A percentile compares a stretch with the other conserved stretches of the same genome.
Conservation (phyloP, 2,329 filamentous ascomycete genomes). For the Diaporthe aspalathi region DNA sequence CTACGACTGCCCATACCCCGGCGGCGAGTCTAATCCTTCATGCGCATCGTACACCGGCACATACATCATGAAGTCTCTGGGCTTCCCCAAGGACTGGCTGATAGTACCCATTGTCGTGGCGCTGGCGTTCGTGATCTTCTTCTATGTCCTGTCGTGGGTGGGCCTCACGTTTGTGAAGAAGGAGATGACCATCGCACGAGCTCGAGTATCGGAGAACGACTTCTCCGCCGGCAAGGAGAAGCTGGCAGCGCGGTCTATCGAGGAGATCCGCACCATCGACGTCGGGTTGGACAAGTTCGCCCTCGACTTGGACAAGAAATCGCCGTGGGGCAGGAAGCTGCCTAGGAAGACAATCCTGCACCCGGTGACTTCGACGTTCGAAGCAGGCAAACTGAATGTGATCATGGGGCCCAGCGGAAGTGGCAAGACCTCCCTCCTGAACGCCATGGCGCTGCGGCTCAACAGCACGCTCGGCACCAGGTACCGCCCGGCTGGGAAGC, state of each 20-base stretch:
- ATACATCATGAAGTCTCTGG: slow-evolving; percentile 76
- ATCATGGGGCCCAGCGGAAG: slow-evolving; percentile 85
- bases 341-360: slow-evolving; percentile 72
- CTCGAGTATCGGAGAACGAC: slow-evolving; percentile 69
- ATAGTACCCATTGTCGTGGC: slow-evolving; percentile 73
- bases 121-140: slow-evolving; percentile 71
- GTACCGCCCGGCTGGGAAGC: slow-evolving; percentile 70
- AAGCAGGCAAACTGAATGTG: slow-evolving; percentile 76
- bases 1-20: slow-evolving; percentile 76
- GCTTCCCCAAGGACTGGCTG: slow-evolving; percentile 76
- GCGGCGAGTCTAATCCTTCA: slow-evolving; percentile 70
- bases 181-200: slow-evolving; percentile 76
- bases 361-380: slow-evolving; percentile 74
- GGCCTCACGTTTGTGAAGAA: slow-evolving; percentile 73
- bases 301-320: slow-evolving; percentile 72
- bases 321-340: slow-evolving; percentile 61
- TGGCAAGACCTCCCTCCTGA: slow-evolving; percentile 80
- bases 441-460: slow-evolving; percentile 76
- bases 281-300: slow-evolving; percentile 74
- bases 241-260: slow-evolving; percentile 65
- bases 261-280: slow-evolving; percentile 69
- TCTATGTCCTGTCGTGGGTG: slow-evolving; percentile 69
- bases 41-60: slow-evolving; percentile 76
- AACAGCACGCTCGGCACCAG: slow-evolving; percentile 70
- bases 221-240: slow-evolving; percentile 78